These are phyloP conservation scores for Mycena amicta DNA, from an alignment of 768 basidiomycete species.

Conservation along the genomic window DNA sequence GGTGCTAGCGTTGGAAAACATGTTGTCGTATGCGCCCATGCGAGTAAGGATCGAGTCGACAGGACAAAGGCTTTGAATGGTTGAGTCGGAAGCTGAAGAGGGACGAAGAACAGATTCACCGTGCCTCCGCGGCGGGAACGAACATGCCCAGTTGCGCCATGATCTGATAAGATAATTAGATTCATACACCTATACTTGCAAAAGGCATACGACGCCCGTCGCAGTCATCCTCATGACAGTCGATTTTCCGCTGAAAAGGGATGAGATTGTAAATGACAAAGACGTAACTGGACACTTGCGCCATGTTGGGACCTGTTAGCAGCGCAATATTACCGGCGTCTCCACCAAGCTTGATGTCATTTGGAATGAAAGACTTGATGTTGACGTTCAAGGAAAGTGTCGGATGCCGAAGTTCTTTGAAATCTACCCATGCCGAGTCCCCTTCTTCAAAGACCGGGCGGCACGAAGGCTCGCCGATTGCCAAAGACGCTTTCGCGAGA, in stretches of 20 bases:
- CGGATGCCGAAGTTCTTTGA: conserved; percentile 88
- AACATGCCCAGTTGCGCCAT: conserved; percentile 97
- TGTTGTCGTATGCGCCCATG: conserved; percentile 99
- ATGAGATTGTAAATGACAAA: conserved; percentile 6
- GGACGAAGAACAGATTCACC: conserved; percentile 32
- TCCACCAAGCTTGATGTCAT: conserved; percentile 85
- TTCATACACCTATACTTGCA: not conserved
- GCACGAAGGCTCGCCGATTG: conserved; percentile 92
- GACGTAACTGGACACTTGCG: conserved; percentile 51
- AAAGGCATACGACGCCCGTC: conserved; percentile 70
- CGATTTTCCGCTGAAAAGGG: conserved; percentile 64
- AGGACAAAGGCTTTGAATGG: conserved; percentile 66
- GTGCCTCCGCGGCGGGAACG: conserved; percentile 83
- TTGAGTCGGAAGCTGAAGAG: conserved; percentile 2
- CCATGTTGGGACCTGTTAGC: conserved; percentile 93
- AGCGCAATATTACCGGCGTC: conserved; percentile 75
- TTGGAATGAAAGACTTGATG: conserved; percentile 85
- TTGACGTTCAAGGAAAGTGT: conserved; percentile 69
- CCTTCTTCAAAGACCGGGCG: conserved; percentile 86
- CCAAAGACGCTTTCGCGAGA: conserved; percentile 84
- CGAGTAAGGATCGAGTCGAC: conserved; percentile 92
- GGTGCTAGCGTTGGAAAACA: conserved; percentile 92
- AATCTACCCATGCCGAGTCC: conserved; percentile 81
- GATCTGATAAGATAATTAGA: conserved; percentile 47
- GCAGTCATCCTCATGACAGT: conserved; percentile 97